Conservation (phyloP, 2,329 filamentous ascomycete species). For the Colletotrichum horii region DNA sequence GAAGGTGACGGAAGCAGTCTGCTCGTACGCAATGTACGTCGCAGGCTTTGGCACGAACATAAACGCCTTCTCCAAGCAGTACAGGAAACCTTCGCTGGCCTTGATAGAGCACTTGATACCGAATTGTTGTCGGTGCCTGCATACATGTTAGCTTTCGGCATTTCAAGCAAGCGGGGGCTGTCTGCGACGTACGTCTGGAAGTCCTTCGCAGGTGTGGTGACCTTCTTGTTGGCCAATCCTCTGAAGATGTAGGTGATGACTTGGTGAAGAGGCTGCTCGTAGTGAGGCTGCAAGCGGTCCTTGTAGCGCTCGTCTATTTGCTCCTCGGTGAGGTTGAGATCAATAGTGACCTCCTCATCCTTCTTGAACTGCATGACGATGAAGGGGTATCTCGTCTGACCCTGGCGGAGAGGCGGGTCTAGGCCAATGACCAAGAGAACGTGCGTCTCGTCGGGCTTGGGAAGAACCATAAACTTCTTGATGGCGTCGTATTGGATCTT, state of each 20-base stretch:
- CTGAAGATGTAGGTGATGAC: conserved; percentile 96
- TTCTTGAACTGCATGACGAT: conserved; percentile 99
- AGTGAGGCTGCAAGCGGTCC: conserved; percentile 85
- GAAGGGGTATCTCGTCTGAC: conserved; percentile 97
- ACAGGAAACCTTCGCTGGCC: conserved; percentile 95
- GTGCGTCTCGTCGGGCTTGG: conserved; percentile 98
- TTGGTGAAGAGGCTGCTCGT: conserved; percentile 91
- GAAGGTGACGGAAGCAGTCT: conserved; percentile 90
- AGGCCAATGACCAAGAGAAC: conserved; percentile 93
- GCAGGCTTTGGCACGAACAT: conserved; percentile 99
- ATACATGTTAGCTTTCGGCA: conserved; percentile 27
- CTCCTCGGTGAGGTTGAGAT: conserved; percentile 94
- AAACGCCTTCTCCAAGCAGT: conserved; percentile 97
- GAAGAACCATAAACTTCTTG: conserved; percentile 98
- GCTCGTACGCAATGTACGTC: conserved; percentile 95
- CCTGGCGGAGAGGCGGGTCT: conserved; percentile 93
- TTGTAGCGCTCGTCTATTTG: conserved; percentile 85
- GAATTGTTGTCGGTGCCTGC: conserved; percentile 84
- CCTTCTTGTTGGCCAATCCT: conserved; percentile 92
- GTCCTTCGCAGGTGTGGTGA: conserved; percentile 91
- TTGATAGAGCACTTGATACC: conserved; percentile 99
- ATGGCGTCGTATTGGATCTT: conserved; percentile 98
- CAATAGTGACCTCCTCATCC: conserved; percentile 95
- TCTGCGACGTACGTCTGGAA: conserved; percentile 71
- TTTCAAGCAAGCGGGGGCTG: background rate